Base-by-base conservation (phyloP, 768 basidiomycete species). In the Lactarius sp. region DNA sequence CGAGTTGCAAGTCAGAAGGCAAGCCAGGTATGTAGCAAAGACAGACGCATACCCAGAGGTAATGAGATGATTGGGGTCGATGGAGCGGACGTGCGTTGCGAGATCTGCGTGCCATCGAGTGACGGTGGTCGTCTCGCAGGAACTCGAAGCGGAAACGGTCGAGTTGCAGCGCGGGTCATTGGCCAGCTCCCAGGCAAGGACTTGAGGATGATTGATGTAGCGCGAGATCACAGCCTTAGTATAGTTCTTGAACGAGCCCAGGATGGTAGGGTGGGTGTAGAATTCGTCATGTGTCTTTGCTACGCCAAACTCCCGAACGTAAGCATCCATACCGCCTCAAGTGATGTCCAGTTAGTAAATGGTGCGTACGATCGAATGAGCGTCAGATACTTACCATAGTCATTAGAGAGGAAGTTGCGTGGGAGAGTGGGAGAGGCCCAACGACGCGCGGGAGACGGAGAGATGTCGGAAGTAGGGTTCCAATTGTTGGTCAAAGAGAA, bases 311-410 rank as follows among this genome's bases (percentile, higher is more conserved):
- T 71, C 71, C 6, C 69, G 70, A 59, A 75, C 72, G 56, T 78
- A 78, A 6, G 71, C 66, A 62, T 78, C 77, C 71, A 78, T 77
- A 8, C 77, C 77, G 44, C 77, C 77, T 75, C 37, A 31, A 61
- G 22, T n/a, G 20, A 56, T 39, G n/a, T 54, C 13, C 14, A 20
- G 14, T 59, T n/a, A 50, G 37, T 18, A 52, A 46, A 59, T 41
- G 27, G 6, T 52, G 27, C 4, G 39, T n/a, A 12, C 9, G 27
- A 37, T 27, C 31, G 6, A 10, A 22, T 33, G 27, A 56, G 41
- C 10, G 37, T 33, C 16, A 34, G 16, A 54, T 46, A 54, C 67
- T 10, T 8, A 74, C 74, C 73, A 14, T 71, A 75, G 55, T 72
- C 65, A 53, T 73, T 74, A 6, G 71, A 70, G 13, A 73, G 68